Percentiles rank a stretch among this genome's conserved stretches.
These are phyloP conservation scores for Phlebiopsis gigantea DNA, from an alignment of 768 basidiomycete genomes.

Conservation along the genomic window DNA sequence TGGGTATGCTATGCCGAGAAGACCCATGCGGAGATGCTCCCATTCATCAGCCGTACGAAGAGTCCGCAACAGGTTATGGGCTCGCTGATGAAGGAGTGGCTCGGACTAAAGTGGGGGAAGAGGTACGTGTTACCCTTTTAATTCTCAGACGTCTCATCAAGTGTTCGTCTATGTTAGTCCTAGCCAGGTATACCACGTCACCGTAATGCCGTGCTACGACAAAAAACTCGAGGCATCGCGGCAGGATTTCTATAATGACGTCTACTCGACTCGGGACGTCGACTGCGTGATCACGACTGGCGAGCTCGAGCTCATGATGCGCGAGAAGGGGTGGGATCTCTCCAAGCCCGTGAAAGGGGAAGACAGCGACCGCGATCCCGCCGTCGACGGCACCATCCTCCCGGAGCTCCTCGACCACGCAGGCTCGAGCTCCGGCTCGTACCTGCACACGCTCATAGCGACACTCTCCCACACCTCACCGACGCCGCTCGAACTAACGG, in stretches of 20 bases:
- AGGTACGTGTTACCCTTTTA: slow-evolving; percentile 44
- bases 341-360: slow-evolving; percentile 52
- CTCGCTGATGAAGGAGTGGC: slow-evolving; percentile 85
- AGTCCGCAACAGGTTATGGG: slow-evolving; percentile 96
- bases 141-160: neutral
- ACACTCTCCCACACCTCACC: slow-evolving; percentile 40
- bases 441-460: slow-evolving; percentile 74
- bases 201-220: slow-evolving; percentile 99
- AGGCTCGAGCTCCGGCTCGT: slow-evolving; percentile 90
- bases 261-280: slow-evolving; percentile 83
- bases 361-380: slow-evolving; percentile 18
- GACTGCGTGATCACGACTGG: slow-evolving; percentile 98
- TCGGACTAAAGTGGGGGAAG: slow-evolving; percentile 61
- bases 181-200: slow-evolving; percentile 88
- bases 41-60: slow-evolving; percentile 83
- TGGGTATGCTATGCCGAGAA: slow-evolving; percentile 99
- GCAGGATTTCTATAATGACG: slow-evolving; percentile 82
- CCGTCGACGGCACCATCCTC: neutral
- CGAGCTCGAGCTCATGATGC: slow-evolving; percentile 82
- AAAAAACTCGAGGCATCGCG: slow-evolving; percentile 98
- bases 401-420: slow-evolving; percentile 75
- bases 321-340: slow-evolving; percentile 77
- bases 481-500: slow-evolving; percentile 36
- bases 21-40: slow-evolving; percentile 89
- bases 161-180: slow-evolving; percentile 45